Evolutionary conservation across 768 basidiomycete species (phyloP).

Genomic region (Clitopilus hobsonii): DNA sequence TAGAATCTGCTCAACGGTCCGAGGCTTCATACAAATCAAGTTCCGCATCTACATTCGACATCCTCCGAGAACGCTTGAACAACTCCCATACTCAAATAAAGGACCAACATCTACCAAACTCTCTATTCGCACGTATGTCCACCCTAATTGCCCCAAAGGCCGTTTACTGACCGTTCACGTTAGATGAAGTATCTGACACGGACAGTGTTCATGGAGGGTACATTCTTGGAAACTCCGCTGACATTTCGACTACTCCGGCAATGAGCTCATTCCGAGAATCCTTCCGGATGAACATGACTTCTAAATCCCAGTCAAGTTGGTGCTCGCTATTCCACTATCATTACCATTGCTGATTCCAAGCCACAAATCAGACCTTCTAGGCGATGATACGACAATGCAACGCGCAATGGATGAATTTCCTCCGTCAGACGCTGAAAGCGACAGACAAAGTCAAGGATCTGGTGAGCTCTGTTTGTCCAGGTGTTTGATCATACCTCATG

Average conservation of each 20-base stretch:
- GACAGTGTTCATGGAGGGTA: background rate
- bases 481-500: background rate
- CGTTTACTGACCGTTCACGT: background rate
- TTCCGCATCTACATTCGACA: constrained; percentile 42
- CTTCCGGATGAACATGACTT: constrained; percentile 48
- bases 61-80: constrained; percentile 40
- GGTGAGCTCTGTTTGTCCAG: constrained; percentile 9
- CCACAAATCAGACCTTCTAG: constrained; percentile 50
- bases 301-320: constrained; percentile 55
- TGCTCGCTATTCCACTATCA: constrained; percentile 2
- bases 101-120: constrained; percentile 22
- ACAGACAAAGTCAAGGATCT: constrained; percentile 10
- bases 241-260: constrained; percentile 39
- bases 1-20: constrained; percentile 20
- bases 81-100: constrained; percentile 30
- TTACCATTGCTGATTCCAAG: constrained; percentile 10
- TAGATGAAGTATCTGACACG: constrained; percentile 3
- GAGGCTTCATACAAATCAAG: constrained; percentile 36
- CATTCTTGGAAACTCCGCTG: constrained; percentile 22
- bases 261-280: constrained; percentile 55
- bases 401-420: constrained; percentile 52
- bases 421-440: constrained; percentile 40
- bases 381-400: constrained; percentile 72
- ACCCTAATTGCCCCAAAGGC: background rate
- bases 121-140: constrained; percentile 5